Evolutionary conservation across 352 stramenopile species (phyloP).

Genomic region (Hyaloperonospora brassicae): DNA sequence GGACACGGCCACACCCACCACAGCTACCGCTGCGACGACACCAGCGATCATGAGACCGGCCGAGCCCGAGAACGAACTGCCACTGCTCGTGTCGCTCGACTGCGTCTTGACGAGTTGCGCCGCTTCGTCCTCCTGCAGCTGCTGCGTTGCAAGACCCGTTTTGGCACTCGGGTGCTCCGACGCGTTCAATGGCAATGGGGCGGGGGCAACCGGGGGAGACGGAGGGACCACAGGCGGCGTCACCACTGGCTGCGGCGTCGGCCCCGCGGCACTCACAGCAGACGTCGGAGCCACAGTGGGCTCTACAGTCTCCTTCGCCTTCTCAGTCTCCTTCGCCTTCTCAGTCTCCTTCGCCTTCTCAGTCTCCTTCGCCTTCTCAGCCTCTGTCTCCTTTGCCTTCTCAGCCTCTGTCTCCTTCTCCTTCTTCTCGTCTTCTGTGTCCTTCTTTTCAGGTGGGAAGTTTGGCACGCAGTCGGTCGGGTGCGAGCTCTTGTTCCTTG

Average conservation of each 20-base stretch:
- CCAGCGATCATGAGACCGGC: constrained; percentile 4
- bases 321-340: no score
- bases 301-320: no score
- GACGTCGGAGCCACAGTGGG: no score
- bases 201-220: no score
- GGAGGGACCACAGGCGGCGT: no score
- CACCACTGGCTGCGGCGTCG: no score
- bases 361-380: neutral
- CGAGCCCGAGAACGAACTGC: neutral
- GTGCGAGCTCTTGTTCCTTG: constrained; percentile 12
- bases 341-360: no score
- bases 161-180: constrained; percentile 6
- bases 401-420: constrained; percentile 4
- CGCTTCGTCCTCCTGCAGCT: constrained; percentile 12
- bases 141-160: constrained; percentile 1
- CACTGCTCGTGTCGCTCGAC: constrained; percentile 8
- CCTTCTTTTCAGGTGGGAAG: constrained; percentile 23
- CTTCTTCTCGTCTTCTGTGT: neutral
- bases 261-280: no score
- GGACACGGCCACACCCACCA: constrained; percentile 21
- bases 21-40: constrained; percentile 27
- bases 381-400: neutral
- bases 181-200: neutral
- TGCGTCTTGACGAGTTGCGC: constrained; percentile 27
- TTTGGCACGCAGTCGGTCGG: constrained; percentile 28